Evolutionary conservation across 2,329 filamentous ascomycete species (phyloP).

Genomic region (Pleomassaria siparia): DNA sequence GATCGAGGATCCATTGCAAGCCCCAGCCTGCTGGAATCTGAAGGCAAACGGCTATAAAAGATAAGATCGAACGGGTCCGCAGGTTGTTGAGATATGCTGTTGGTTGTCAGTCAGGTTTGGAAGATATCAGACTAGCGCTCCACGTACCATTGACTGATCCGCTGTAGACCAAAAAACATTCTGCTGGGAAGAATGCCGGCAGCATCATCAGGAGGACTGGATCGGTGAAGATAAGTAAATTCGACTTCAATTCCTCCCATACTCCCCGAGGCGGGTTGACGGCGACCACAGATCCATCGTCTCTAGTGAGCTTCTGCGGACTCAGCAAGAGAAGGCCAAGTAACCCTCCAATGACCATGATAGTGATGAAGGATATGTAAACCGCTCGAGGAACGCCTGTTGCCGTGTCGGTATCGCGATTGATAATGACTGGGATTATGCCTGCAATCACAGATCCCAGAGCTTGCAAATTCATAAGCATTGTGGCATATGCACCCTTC

Average conservation of each 20-base stretch:
- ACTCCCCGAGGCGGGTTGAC: conserved; percentile 26
- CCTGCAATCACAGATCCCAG: conserved; percentile 31
- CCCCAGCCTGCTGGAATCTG: conserved; percentile 36
- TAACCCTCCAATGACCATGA: conserved; percentile 32
- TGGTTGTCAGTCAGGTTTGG: background rate
- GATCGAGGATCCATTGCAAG: conserved; percentile 31
- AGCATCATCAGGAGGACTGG: conserved; percentile 32
- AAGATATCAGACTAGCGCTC: background rate
- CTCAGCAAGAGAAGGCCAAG: conserved; percentile 26
- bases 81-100: conserved; percentile 32
- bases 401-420: conserved; percentile 29
- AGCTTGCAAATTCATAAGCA: conserved; percentile 36
- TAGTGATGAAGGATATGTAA: conserved; percentile 32
- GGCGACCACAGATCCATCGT: conserved; percentile 33
- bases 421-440: conserved; percentile 37
- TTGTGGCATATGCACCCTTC: conserved; percentile 32
- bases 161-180: conserved; percentile 33
- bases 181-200: conserved; percentile 31
- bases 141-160: conserved; percentile 36
- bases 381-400: conserved; percentile 32
- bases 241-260: conserved; percentile 29
- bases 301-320: conserved; percentile 30
- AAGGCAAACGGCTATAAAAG: conserved; percentile 31
- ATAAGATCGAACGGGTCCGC: conserved; percentile 27
- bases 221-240: conserved; percentile 30